Base-by-base conservation (phyloP, 345 rosid genomes). In the Trapa bicornis region DNA sequence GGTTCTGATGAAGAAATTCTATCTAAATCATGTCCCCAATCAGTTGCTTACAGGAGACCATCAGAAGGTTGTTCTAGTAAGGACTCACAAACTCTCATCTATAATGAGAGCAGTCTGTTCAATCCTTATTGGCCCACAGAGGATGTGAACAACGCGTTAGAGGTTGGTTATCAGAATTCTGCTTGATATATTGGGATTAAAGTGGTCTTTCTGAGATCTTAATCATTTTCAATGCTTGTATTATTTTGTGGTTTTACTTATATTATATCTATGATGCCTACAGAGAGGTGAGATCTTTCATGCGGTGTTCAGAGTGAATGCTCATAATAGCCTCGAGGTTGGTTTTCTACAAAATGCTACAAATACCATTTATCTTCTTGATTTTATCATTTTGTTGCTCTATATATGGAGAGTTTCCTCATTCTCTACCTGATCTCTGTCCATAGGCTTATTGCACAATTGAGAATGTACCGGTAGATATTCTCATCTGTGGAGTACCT, bases 361-460 rank as follows among this genome's bases (percentile, higher is more conserved):
- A 3, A 9, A 60, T 47, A 41, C 39, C 61, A 32, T 4, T 62
- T 32, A 29, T 56, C 22, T 10, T 38, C 41, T 64, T 43, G 47
- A 29, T 33, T 22, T 65, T 17, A 29, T 42, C 32, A 58, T 33
- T 32, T 65, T 29, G 29, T 42, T 22, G 15, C 17, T 33, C 37
- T 63, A 15, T 66, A n/a, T 13, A 67, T 37, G 12, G 1, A 35
- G 62, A 37, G 10, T 37, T 58, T 58, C 32, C 63, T 35, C 38
- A 15, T 17, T 58, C 42, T 54, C 22, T 50, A 13, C 6, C 64
- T 53, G 50, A 15, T 64, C 33, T 56, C 38, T 61, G 50, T 68
- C 75, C 62, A 47, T 65, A 92, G 98, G 98, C 97, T 15, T 93
- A 93, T 68, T 90, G 98, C 86, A 93, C 85, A 82, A 83, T 93